Evolutionary conservation across 2,329 filamentous ascomycete genomes (phyloP).

Genomic region (Chaetomiaceae sp.): DNA sequence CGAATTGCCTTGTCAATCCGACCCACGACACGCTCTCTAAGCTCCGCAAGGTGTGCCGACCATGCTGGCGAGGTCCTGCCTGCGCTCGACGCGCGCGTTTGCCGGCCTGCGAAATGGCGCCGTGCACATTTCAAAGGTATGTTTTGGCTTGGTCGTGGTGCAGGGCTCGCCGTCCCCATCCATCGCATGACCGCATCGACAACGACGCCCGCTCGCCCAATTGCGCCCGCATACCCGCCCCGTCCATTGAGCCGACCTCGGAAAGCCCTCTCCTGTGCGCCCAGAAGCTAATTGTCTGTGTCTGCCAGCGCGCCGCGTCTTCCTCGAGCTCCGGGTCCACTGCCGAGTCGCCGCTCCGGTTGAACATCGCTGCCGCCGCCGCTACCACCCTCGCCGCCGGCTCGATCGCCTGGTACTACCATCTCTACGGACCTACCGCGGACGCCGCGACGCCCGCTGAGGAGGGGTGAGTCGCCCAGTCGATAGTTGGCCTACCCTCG

Average conservation of each 20-base stretch:
- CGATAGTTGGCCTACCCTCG: background rate
- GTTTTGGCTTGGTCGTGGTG: constrained; percentile 27
- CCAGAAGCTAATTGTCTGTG: constrained; percentile 20
- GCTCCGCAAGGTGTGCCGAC: constrained; percentile 48
- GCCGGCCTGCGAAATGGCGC: constrained; percentile 71
- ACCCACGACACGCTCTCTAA: constrained; percentile 32
- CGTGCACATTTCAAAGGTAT: constrained; percentile 71
- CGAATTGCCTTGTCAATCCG: constrained; percentile 36
- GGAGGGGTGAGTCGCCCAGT: constrained; percentile 77
- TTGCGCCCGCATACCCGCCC: constrained; percentile 14
- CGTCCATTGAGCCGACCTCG: constrained; percentile 3
- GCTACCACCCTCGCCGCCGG: constrained; percentile 84
- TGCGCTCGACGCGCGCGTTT: constrained; percentile 84
- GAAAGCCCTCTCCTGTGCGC: background rate
- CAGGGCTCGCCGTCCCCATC: background rate
- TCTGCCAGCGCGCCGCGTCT: constrained; percentile 59
- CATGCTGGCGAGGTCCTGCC: constrained; percentile 91
- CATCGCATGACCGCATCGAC: constrained; percentile 14
- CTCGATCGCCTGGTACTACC: constrained; percentile 94
- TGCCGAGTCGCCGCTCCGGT: constrained; percentile 69
- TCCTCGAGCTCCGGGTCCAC: constrained; percentile 68
- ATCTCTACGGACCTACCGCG: constrained; percentile 84
- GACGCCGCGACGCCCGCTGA: constrained; percentile 90
- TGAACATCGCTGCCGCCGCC: constrained; percentile 81
- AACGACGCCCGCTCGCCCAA: constrained; percentile 14